Evolutionary conservation across 2,329 filamentous ascomycete genomes (phyloP).

Genomic region (Stachybotrys elegans): DNA sequence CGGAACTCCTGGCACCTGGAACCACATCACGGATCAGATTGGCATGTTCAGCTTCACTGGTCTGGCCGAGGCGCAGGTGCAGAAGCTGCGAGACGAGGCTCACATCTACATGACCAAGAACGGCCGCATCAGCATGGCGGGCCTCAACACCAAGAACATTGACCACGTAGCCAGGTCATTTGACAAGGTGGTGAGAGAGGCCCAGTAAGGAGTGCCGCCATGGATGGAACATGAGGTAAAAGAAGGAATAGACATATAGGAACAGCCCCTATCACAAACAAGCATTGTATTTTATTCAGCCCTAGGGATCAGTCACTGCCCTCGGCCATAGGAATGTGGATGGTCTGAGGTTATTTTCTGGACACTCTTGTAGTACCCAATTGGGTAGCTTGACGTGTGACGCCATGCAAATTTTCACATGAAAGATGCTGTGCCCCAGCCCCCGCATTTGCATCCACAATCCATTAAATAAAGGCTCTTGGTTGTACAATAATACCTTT

Average conservation of each 20-base stretch:
- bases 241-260: no score
- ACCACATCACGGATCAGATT: conserved; percentile 97
- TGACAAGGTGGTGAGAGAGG: conserved; percentile 65
- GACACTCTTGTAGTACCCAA: no score
- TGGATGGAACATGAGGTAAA: no score
- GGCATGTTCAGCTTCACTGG: conserved; percentile 99
- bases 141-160: conserved; percentile 87
- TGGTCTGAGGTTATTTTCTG: no score
- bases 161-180: conserved; percentile 91
- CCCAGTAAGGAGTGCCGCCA: conserved; percentile 17
- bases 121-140: conserved; percentile 95
- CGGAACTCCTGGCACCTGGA: conserved; percentile 85
- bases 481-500: no score
- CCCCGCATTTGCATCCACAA: no score
- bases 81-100: conserved; percentile 61
- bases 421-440: no score
- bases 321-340: no score
- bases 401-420: no score
- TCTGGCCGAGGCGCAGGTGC: conserved; percentile 66
- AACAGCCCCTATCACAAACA: not conserved
- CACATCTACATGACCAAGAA: conserved; percentile 97
- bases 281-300: not conserved
- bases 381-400: no score
- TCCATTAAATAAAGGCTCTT: no score
- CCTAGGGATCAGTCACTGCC: no score